Evolutionary conservation across 352 stramenopile species (phyloP).

Genomic region (Phytophthora sp.): DNA sequence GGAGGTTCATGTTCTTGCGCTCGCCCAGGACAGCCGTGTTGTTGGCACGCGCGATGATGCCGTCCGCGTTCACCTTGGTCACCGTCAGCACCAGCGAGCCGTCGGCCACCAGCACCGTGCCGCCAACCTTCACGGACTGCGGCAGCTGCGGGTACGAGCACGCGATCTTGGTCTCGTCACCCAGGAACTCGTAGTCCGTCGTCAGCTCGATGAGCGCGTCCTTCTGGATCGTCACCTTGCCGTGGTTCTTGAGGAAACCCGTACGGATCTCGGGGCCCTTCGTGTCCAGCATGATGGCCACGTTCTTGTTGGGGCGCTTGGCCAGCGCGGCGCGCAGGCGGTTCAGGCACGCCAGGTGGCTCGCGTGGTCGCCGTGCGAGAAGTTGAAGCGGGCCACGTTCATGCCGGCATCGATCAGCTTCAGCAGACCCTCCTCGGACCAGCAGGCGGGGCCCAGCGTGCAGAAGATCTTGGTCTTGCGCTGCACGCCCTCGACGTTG

Average conservation of each 20-base stretch:
- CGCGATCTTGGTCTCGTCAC: slow-evolving; percentile 9
- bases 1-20: slow-evolving; percentile 96
- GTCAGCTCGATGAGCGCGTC: slow-evolving; percentile 58
- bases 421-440: slow-evolving; percentile 91
- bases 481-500: slow-evolving; percentile 28
- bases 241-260: slow-evolving; percentile 54
- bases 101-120: slow-evolving; percentile 94
- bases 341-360: slow-evolving; percentile 61
- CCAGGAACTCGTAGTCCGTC: slow-evolving; percentile 41
- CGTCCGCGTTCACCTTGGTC: slow-evolving; percentile 73
- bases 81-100: no score
- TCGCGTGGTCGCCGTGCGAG: slow-evolving; percentile 96
- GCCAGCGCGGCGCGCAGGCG: slow-evolving; percentile 61
- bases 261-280: slow-evolving; percentile 96
- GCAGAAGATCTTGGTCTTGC: slow-evolving; percentile 89
- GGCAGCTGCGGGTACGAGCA: slow-evolving; percentile 19
- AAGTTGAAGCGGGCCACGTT: slow-evolving; percentile 98
- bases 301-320: slow-evolving; percentile 63
- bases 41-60: slow-evolving; percentile 59
- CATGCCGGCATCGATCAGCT: slow-evolving; percentile 90
- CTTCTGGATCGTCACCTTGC: slow-evolving; percentile 60
- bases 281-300: slow-evolving; percentile 95
- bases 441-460: slow-evolving; percentile 90
- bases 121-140: slow-evolving; percentile 45
- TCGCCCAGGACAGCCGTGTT: slow-evolving; percentile 89